Percentiles rank a stretch among this genome's conserved stretches.
phyloP scores from a whole-genome alignment of 208 protist species.

The Trypanosoma lewisi region DNA sequence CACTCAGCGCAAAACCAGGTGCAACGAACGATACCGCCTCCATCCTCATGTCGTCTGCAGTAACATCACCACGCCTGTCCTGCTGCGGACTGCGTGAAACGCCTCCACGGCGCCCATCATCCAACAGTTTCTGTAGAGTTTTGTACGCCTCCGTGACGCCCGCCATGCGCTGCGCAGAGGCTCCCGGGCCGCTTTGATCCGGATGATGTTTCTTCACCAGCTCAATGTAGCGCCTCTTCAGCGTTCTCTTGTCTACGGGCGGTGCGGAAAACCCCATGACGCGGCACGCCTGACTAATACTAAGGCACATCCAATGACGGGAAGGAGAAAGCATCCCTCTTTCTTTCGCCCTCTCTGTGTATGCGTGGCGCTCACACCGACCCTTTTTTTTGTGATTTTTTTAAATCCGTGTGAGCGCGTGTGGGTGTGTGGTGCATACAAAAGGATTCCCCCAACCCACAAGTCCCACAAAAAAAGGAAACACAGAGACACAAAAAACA shows the following conservation, averaged over 20 bases:
- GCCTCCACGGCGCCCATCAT: constrained; percentile 13
- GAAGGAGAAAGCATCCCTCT: constrained; percentile 36
- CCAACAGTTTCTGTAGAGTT: constrained; percentile 54
- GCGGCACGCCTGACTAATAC: constrained; percentile 54
- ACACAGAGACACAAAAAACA: background rate
- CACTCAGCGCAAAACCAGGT: constrained; percentile 58
- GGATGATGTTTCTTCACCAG: constrained; percentile 75
- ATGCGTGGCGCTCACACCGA: too few species aligned
- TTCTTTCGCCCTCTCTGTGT: background rate
- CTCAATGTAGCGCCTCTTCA: constrained; percentile 69
- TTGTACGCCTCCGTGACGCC: constrained; percentile 71
- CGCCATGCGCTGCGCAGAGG: constrained; percentile 47
- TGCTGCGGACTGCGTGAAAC: background rate
- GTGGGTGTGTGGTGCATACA: too few species aligned
- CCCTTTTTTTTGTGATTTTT: background rate
- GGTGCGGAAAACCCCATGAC: constrained; percentile 56
- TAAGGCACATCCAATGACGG: constrained; percentile 32
- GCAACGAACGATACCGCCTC: constrained; percentile 49
- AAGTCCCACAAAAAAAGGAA: too few species aligned
- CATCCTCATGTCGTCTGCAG: constrained; percentile 25
- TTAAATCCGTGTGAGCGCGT: too few species aligned
- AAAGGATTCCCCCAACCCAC: too few species aligned
- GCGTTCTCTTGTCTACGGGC: constrained; percentile 46
- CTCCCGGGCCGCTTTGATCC: constrained; percentile 46
- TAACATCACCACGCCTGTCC: background rate